Conservation (phyloP, 768 basidiomycete species). For the Lactifluus volemus region DNA sequence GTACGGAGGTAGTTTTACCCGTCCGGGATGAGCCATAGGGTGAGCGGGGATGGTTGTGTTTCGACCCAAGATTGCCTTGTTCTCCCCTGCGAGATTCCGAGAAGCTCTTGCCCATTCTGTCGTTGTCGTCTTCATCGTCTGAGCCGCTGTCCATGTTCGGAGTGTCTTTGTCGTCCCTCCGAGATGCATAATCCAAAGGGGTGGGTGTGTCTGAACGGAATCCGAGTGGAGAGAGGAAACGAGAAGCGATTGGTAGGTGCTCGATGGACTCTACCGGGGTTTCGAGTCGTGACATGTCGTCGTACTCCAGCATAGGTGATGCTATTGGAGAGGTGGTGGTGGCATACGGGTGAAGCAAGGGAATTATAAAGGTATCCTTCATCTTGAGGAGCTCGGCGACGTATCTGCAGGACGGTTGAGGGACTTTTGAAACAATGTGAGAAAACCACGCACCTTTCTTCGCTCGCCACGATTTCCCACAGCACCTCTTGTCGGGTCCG, state of each 20-base stretch:
- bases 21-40: constrained; percentile 54
- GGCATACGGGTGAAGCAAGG: constrained; percentile 79
- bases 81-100: constrained; percentile 28
- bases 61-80: constrained; percentile 28
- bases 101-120: constrained; percentile 41
- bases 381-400: constrained; percentile 84
- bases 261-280: constrained; percentile 65
- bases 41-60: constrained; percentile 65
- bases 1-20: constrained; percentile 42
- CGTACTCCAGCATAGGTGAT: constrained; percentile 55
- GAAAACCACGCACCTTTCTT: constrained; percentile 64
- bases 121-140: constrained; percentile 53
- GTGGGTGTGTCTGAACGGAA: constrained; percentile 41
- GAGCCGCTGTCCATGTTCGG: constrained; percentile 71
- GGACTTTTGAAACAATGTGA: constrained; percentile 5
- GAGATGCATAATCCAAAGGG: constrained; percentile 24
- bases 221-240: constrained; percentile 69
- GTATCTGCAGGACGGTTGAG: constrained; percentile 50
- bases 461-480: constrained; percentile 94
- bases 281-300: constrained; percentile 55
- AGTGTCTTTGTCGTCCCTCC: constrained; percentile 38
- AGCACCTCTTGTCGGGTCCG: constrained; percentile 93
- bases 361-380: constrained; percentile 89
- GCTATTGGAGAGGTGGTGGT: constrained; percentile 39
- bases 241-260: constrained; percentile 79